Evolutionary conservation across 2,329 filamentous ascomycete genomes (phyloP), one percentile per base, ranked within the genome.

Genomic region (Penicillium nordicum): DNA sequence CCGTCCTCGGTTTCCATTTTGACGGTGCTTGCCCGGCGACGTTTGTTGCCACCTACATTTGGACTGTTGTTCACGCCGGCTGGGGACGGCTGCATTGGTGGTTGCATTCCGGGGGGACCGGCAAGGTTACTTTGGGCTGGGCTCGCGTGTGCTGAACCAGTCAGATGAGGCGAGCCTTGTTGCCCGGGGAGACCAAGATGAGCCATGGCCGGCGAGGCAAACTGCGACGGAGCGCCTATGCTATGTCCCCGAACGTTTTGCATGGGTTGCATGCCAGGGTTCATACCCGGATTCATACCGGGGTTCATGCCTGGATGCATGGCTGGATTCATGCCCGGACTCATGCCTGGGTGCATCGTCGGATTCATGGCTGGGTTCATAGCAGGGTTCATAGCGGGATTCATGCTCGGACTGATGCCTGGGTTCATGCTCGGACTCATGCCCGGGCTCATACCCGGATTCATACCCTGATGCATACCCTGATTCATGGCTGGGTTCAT

Each of bases 61-160:
- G 84, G 84, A 62, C 84, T 87, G 5, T 84, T 85, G 62, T 84
- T 86, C 32, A 83, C 82, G 64, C 82, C 85, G 9, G 80, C 77
- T 3, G 77, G 50, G 69, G 81, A 69, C 79, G 75, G 72, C 60
- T 79, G 82, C n/a, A 80, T 79, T 45, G 82, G 66, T 76, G 83
- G 68, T 79, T 84, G 82, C 81, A 87, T 85, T 25, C 76, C 73
- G 63, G 79, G 66, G 58, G 80, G 67, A 57, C 80, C 71, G 58
- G 76, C 75, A 69, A 76, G 69, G 46, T 75, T 73, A 58, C 72
- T 79, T 63, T 74, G 78, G 34, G 72, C 77, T 4, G 77, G 78
- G 58, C 76, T 79, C 29, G 76, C 71, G 58, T 79, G 77, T 57
- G 73, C 74, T 70, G 82, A 68, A 67, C 81, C 67, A 74, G 79